Evolutionary conservation across 371 early-diverging fungal genomes (phyloP).

Genomic region (Mucor mucedo): DNA sequence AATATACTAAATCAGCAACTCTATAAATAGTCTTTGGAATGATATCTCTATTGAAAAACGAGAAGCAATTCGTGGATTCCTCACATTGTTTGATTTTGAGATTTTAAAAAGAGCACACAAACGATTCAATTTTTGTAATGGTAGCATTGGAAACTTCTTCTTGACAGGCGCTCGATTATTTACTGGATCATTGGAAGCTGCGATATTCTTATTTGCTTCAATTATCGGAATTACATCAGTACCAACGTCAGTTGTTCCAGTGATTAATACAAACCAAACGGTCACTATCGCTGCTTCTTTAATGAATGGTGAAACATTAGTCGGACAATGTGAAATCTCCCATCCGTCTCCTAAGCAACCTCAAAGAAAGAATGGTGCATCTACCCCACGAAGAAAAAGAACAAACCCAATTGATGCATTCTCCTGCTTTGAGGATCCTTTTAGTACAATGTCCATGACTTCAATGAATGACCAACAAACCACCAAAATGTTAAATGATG

Average conservation of each 20-base stretch:
- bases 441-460: slow-evolving; percentile 7
- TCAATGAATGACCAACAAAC: not conserved
- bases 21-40: slow-evolving; percentile 54
- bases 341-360: slow-evolving; percentile 52
- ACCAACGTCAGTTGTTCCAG: slow-evolving; percentile 70
- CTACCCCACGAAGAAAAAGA: slow-evolving; percentile 15
- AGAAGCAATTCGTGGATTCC: slow-evolving; percentile 75
- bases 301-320: slow-evolving; percentile 58
- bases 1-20: not conserved
- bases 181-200: slow-evolving; percentile 72
- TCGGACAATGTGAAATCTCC: slow-evolving; percentile 75
- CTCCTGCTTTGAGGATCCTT: slow-evolving; percentile 33
- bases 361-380: slow-evolving; percentile 15
- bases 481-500: slow-evolving; percentile 7
- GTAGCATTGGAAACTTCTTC: slow-evolving; percentile 79
- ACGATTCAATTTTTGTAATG: slow-evolving; percentile 75
- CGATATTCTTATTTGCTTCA: slow-evolving; percentile 69
- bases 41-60: slow-evolving; percentile 64
- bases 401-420: slow-evolving; percentile 54
- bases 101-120: slow-evolving; percentile 68
- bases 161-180: slow-evolving; percentile 74
- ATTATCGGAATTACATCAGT: slow-evolving; percentile 62
- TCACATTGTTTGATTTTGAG: slow-evolving; percentile 70
- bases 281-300: slow-evolving; percentile 69
- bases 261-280: slow-evolving; percentile 66